Evolutionary conservation across 805 yeast genomes (phyloP), one percentile per base, ranked within the genome.

Genomic region (Wickerhamomyces alni): DNA sequence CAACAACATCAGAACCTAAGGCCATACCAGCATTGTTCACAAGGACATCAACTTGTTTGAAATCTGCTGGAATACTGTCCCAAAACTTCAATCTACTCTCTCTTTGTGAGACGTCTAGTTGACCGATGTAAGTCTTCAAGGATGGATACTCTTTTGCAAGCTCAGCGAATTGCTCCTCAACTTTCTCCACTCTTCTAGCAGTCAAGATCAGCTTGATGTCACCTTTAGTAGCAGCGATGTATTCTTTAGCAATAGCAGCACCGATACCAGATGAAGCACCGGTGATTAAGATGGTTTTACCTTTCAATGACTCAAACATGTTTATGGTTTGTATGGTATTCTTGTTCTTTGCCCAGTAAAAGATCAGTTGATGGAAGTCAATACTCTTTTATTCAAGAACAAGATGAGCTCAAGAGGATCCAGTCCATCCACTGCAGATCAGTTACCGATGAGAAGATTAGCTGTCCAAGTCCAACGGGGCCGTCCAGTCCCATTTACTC

Each of bases 231-330:
- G 86, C 85, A 27, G 56, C 79, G 24, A 96, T 93, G 50, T 87
- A 79, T 58, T 89, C 95, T 36, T 71, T 62, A 13, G 97, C 98
- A n/a, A 96, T 88, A 40, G 94, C 91, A 50, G 77, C 79, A 16
- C 98, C 99, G 54, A 91, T 91, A 40, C 99, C 98, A 8, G 96
- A 80, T 28, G 95, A 85, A 11, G 97, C 98, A 45, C 98, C 98
- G 16, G 98, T 87, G 55, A 91, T 82, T 30, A 91, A 73, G 15
- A 87, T 72, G 18, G 78, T 77, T 58, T 91, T 89, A n/a, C n/a
- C n/a, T n/a, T n/a, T n/a, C n/a, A n/a, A n/a, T n/a, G n/a, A n/a
- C n/a, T n/a, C n/a, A n/a, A n/a, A n/a, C n/a, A n/a, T n/a, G n/a
- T n/a, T n/a, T n/a, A n/a, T n/a, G n/a, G n/a, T n/a, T n/a, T n/a